Evolutionary conservation across 2,329 filamentous ascomycete genomes (phyloP), one percentile per base, ranked within the genome.

Genomic region (Catunica adiposa): DNA sequence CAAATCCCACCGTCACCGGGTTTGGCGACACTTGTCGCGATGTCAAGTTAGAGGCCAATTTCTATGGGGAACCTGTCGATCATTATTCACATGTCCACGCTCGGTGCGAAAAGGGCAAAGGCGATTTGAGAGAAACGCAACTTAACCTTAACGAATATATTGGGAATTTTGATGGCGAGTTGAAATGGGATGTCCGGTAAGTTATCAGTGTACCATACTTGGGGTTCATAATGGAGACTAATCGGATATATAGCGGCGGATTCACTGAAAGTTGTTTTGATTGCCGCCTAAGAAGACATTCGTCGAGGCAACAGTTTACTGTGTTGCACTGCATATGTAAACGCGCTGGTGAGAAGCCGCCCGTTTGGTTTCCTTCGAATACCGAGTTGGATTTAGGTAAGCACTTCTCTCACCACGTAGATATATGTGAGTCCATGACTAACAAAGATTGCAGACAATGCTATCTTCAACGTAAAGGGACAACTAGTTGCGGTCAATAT

Each of bases 321-420:
- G 54, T 58, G 11, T 25, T 58, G 20, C 57, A 58, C 54, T 58
- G 57, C 20, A 52, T 54, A 9, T 58, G 57, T 37, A 50, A 42
- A 40, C 57, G 57, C 3, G 51, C 37, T 8, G 44, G 50, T 1
- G 54, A 58, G 31, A 53, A 56, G 26, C 38, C 48, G 22, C 57
- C 57, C 15, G 57, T 56, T 7, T 58, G 57, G 57, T 58, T 58
- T 26, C 57, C 57, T 3, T 56, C 57, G 2, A 46, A 56, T 14
- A 58, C 57, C 3, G 57, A 58, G 51, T 53, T 58, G 9, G 57
- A 58, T 29, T 42, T 58, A 11, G 44, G 57, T 58, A 56, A 48
- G 57, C 48, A 8, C 11, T 17, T 29, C 11, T 15, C 2, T 37
- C 9, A 25, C 56, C 47, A 53, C 48, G 11, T 34, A 5, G 11